Percentiles rank a stretch among this genome's conserved stretches.
These are phyloP conservation scores for Blastomyces percursus DNA, from an alignment of 2,329 filamentous ascomycete species.

Conservation along the genomic window DNA sequence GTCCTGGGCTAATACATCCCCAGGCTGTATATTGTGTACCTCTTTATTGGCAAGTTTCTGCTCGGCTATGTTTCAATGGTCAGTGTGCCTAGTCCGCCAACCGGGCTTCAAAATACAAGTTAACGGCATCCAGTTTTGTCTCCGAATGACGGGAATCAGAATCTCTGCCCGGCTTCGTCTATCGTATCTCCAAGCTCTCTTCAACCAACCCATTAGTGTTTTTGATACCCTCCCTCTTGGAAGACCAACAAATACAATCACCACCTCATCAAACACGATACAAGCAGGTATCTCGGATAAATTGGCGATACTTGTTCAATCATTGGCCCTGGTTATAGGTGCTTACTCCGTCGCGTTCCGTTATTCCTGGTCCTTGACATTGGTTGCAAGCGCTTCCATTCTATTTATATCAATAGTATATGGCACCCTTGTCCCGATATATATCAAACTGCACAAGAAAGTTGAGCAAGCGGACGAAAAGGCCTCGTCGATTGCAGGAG, in stretches of 20 bases:
- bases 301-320: slow-evolving; percentile 36
- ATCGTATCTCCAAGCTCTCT: slow-evolving; percentile 40
- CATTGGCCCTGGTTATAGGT: slow-evolving; percentile 32
- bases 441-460: slow-evolving; percentile 24
- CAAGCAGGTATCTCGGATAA: slow-evolving; percentile 47
- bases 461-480: slow-evolving; percentile 31
- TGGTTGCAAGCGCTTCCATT: slow-evolving; percentile 40
- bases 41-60: slow-evolving; percentile 46
- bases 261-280: slow-evolving; percentile 42
- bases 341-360: slow-evolving; percentile 43
- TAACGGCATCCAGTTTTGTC: slow-evolving; percentile 28
- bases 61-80: slow-evolving; percentile 48
- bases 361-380: slow-evolving; percentile 43
- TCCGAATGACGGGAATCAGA: slow-evolving; percentile 41
- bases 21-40: slow-evolving; percentile 48
- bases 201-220: slow-evolving; percentile 40
- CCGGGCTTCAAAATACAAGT: slow-evolving; percentile 3
- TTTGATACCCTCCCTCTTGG: slow-evolving; percentile 42
- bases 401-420: slow-evolving; percentile 32
- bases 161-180: slow-evolving; percentile 42
- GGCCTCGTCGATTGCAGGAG: slow-evolving; percentile 31
- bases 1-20: neutral
- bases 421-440: slow-evolving; percentile 24
- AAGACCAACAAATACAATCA: slow-evolving; percentile 43
- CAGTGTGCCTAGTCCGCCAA: slow-evolving; percentile 10